Evolutionary conservation across 306 rosid genomes (phyloP).

Genomic region (Oxytropis ochrocephala): DNA sequence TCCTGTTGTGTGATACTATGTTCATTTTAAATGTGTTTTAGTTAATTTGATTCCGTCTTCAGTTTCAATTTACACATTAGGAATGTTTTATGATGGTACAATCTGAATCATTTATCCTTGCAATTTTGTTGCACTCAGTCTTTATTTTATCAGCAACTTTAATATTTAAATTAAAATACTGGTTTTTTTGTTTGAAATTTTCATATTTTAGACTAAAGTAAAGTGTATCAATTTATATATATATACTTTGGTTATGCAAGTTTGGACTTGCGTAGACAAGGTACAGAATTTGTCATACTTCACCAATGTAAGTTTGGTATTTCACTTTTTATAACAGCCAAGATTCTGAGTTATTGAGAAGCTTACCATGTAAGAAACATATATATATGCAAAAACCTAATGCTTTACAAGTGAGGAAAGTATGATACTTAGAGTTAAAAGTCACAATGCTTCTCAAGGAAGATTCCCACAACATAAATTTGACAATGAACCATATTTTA

Average conservation of each 20-base stretch:
- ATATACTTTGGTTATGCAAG: background rate
- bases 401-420: conserved; percentile 51
- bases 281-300: background rate
- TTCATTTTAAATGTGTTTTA: background rate
- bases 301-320: conserved; percentile 59
- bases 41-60: background rate
- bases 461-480: background rate
- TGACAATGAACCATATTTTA: background rate
- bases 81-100: background rate
- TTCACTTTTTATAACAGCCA: conserved; percentile 17
- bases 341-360: conserved; percentile 25
- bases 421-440: conserved; percentile 52
- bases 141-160: background rate
- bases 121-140: background rate
- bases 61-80: background rate
- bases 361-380: background rate
- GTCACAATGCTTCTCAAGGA: conserved; percentile 21
- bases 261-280: background rate
- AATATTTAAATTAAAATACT: background rate
- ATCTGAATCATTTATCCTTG: background rate
- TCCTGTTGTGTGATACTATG: too few relatives aligned
- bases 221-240: background rate
- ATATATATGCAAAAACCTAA: background rate
- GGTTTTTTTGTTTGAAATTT: background rate
- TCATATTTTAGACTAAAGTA: background rate